These are phyloP conservation scores for Malassezia equina DNA, from an alignment of 1,284 basidiomycete genomes.

Conservation along the genomic window DNA sequence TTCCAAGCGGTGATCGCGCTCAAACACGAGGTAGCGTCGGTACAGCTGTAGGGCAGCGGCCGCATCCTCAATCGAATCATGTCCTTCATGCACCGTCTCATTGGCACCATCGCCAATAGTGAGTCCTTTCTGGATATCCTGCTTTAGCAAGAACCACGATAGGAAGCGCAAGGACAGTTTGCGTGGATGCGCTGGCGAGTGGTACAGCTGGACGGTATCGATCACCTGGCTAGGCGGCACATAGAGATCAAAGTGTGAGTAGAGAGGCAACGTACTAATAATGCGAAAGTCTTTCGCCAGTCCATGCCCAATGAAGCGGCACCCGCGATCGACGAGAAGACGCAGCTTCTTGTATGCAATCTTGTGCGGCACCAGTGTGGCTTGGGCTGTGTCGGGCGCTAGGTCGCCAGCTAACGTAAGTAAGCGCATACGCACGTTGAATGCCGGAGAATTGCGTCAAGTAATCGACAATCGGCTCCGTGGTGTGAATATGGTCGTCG, in stretches of 20 bases:
- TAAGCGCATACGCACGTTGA: slow-evolving; percentile 7
- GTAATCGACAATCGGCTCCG: slow-evolving; percentile 88
- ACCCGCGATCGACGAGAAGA: slow-evolving; percentile 81
- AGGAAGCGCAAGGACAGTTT: slow-evolving; percentile 87
- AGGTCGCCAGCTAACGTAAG: slow-evolving; percentile 59
- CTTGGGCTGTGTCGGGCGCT: slow-evolving; percentile 67
- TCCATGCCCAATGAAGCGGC: slow-evolving; percentile 94
- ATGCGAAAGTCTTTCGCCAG: slow-evolving; percentile 99
- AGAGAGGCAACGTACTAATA: slow-evolving; percentile 66
- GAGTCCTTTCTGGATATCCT: slow-evolving; percentile 75
- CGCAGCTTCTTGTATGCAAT: slow-evolving; percentile 97
- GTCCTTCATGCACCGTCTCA: slow-evolving; percentile 50
- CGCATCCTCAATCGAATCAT: slow-evolving; percentile 90
- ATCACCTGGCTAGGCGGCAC: slow-evolving; percentile 90
- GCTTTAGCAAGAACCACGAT: slow-evolving; percentile 78
- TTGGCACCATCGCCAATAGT: slow-evolving; percentile 33
- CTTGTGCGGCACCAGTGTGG: slow-evolving; percentile 88
- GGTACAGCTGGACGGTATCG: slow-evolving; percentile 92
- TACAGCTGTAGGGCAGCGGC: slow-evolving; percentile 76
- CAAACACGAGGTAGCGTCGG: slow-evolving; percentile 69
- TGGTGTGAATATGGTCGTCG: slow-evolving; percentile 94
- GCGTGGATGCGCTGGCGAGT: slow-evolving; percentile 67
- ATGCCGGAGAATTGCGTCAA: slow-evolving; percentile 95
- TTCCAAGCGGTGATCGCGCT: slow-evolving; percentile 68
- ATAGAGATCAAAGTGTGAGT: slow-evolving; percentile 64